Conservation (phyloP, 2,329 filamentous ascomycete genomes). For the Exutisphaerella laricina region DNA sequence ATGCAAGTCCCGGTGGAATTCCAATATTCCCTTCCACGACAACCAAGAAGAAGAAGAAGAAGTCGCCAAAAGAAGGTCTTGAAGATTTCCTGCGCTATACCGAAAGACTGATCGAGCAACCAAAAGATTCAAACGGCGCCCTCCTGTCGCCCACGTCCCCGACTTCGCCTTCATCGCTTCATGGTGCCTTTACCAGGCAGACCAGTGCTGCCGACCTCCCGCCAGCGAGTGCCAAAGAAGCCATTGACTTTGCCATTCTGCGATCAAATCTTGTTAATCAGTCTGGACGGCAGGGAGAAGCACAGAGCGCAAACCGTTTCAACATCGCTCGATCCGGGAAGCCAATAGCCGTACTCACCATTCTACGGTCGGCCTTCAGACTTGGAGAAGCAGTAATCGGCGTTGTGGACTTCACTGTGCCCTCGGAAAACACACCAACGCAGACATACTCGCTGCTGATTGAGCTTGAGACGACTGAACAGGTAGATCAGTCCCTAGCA, state of each 20-base stretch:
- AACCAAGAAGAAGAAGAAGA: slow-evolving; percentile 39
- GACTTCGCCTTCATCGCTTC: slow-evolving; percentile 44
- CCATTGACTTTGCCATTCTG: slow-evolving; percentile 86
- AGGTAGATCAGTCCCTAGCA: slow-evolving; percentile 71
- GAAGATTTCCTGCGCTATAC: slow-evolving; percentile 72
- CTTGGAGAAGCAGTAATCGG: slow-evolving; percentile 82
- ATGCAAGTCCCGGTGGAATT: slow-evolving; percentile 8
- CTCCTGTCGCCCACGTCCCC: slow-evolving; percentile 68
- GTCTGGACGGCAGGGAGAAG: slow-evolving; percentile 46
- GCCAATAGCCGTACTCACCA: slow-evolving; percentile 82
- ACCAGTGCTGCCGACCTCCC: slow-evolving; percentile 33
- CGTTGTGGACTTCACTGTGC: slow-evolving; percentile 69
- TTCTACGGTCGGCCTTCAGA: slow-evolving; percentile 81
- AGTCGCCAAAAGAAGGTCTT: slow-evolving; percentile 33
- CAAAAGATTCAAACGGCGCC: slow-evolving; percentile 51
- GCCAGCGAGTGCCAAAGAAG: slow-evolving; percentile 65
- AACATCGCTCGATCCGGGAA: slow-evolving; percentile 91
- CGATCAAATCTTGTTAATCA: slow-evolving; percentile 64
- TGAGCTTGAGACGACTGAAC: slow-evolving; percentile 80
- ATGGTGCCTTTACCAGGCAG: slow-evolving; percentile 43
- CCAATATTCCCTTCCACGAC: slow-evolving; percentile 18
- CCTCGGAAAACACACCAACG: slow-evolving; percentile 38
- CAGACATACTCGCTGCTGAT: slow-evolving; percentile 81
- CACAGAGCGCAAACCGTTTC: slow-evolving; percentile 81
- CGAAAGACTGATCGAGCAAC: slow-evolving; percentile 63